Conservation (phyloP, 768 basidiomycete species). For the Amanita inopinata region DNA sequence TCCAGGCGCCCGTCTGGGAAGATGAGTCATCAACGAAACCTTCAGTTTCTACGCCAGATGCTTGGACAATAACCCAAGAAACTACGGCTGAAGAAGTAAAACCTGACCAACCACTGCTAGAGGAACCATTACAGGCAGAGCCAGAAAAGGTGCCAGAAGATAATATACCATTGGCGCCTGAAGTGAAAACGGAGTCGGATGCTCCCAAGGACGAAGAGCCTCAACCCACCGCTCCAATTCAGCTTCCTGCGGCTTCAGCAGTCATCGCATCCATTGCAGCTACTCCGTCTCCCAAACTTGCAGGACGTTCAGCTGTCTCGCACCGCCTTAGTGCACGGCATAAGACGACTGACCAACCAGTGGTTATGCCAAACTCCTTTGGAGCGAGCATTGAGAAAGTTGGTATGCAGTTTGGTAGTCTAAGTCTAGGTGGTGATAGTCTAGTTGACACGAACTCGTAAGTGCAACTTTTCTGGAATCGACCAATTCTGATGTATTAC, state of each 20-base stretch:
- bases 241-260: constrained; percentile 19
- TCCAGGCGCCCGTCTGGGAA: constrained; percentile 60
- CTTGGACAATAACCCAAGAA: constrained; percentile 24
- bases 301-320: constrained; percentile 40
- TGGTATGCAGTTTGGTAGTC: constrained; percentile 86
- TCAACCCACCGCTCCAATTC: constrained; percentile 21
- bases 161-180: neutral
- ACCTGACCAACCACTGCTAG: constrained; percentile 13
- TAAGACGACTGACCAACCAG: constrained; percentile 70
- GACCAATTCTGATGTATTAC: constrained; percentile 10
- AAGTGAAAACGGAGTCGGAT: neutral
- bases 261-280: constrained; percentile 27
- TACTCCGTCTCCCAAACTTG: constrained; percentile 40
- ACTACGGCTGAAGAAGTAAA: constrained; percentile 11
- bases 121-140: constrained; percentile 11
- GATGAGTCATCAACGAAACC: constrained; percentile 45
- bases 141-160: constrained; percentile 3
- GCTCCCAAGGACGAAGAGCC: constrained; percentile 15
- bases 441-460: constrained; percentile 46
- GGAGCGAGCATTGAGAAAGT: constrained; percentile 61
- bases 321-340: constrained; percentile 54
- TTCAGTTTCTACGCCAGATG: constrained; percentile 20
- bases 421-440: constrained; percentile 64
- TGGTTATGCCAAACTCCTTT: constrained; percentile 70
- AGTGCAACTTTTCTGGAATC: constrained; percentile 17